These are phyloP conservation scores for Chlorella variabilis DNA, from an alignment of 163 green algal genomes.

Conservation along the genomic window DNA sequence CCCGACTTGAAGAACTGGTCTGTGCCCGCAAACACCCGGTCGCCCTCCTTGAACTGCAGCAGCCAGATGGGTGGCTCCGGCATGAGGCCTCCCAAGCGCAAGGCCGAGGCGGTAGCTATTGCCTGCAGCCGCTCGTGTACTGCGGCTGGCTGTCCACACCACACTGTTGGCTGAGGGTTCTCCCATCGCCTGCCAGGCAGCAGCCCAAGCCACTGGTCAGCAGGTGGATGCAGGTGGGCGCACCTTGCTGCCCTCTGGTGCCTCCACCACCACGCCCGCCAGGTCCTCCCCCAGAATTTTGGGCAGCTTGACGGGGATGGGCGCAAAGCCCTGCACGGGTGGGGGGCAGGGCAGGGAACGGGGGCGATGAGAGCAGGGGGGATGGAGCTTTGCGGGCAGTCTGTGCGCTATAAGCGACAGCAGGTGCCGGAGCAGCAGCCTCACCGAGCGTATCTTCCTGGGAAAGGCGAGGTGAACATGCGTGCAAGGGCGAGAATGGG, in stretches of 20 bases:
- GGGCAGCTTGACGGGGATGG: slow-evolving; percentile 22
- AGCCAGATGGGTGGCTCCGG: too few species aligned
- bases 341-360: too few species aligned
- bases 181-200: too few species aligned
- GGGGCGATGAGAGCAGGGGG: background rate
- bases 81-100: too few species aligned
- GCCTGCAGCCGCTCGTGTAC: too few species aligned
- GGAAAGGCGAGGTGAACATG: background rate
- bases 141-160: too few species aligned
- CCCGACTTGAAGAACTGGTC: slow-evolving; percentile 21
- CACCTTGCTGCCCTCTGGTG: slow-evolving; percentile 47
- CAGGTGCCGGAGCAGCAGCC: background rate
- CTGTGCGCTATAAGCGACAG: background rate
- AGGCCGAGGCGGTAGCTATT: too few species aligned
- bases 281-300: slow-evolving; percentile 68
- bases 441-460: slow-evolving; percentile 35
- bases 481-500: background rate
- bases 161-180: too few species aligned
- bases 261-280: slow-evolving; percentile 64
- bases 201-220: too few species aligned
- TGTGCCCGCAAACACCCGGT: slow-evolving; percentile 21
- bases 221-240: too few species aligned
- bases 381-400: too few species aligned
- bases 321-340: slow-evolving; percentile 31
- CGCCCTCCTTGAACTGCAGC: slow-evolving; percentile 27